Conservation (phyloP, 768 basidiomycete genomes). For the Pholiota conissans region DNA sequence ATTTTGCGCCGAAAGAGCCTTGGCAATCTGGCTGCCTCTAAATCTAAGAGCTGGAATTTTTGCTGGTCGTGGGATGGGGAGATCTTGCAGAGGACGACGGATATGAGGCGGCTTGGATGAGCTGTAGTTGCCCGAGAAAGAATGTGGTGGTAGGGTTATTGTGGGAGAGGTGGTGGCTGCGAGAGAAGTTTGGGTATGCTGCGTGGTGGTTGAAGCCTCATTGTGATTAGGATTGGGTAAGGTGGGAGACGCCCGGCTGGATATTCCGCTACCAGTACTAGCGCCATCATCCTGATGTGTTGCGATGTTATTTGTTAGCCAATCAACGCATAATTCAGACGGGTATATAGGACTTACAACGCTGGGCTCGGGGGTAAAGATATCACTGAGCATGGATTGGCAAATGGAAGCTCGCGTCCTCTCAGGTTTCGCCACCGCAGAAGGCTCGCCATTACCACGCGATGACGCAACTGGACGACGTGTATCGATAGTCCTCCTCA, state of each 20-base stretch:
- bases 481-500: background rate
- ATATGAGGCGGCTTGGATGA: background rate
- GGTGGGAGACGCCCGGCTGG: background rate
- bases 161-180: too few species aligned
- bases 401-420: background rate
- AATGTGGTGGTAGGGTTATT: too few species aligned
- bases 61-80: background rate
- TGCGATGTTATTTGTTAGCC: background rate
- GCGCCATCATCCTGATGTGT: background rate
- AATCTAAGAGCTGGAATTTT: background rate
- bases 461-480: too few species aligned
- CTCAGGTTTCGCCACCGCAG: background rate
- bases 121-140: background rate
- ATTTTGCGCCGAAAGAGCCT: too few species aligned
- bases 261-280: background rate
- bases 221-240: background rate
- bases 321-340: background rate
- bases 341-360: background rate
- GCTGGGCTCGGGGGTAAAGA: background rate
- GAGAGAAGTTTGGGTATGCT: background rate
- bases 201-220: too few species aligned
- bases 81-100: background rate
- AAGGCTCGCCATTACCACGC: too few species aligned
- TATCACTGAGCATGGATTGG: background rate
- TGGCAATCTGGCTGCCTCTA: too few species aligned